phyloP scores from a whole-genome alignment of 306 rosid species.

The Pterocarpus macrocarpus region DNA sequence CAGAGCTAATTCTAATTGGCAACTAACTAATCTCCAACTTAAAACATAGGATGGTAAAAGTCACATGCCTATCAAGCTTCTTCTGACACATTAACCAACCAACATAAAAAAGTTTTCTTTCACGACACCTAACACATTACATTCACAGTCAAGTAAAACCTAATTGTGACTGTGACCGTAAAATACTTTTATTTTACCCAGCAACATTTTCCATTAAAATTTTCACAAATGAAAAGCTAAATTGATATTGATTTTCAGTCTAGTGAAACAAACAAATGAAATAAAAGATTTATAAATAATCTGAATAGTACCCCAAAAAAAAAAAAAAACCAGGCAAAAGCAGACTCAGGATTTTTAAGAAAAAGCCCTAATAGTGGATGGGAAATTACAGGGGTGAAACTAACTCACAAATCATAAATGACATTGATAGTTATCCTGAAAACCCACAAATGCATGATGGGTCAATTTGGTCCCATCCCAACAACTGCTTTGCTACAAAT shows the following conservation, averaged over 20 bases:
- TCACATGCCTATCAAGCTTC: slow-evolving; percentile 44
- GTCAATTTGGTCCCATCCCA: slow-evolving; percentile 90
- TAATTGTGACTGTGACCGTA: slow-evolving; percentile 56
- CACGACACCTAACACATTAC: slow-evolving; percentile 45
- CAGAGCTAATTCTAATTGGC: slow-evolving; percentile 30
- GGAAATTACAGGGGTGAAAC: slow-evolving; percentile 61
- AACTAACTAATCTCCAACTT: slow-evolving; percentile 21
- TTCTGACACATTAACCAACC: slow-evolving; percentile 66
- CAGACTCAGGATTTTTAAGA: not conserved
- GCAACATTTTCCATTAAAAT: not conserved
- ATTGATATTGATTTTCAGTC: no score
- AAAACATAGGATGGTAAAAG: slow-evolving; percentile 40
- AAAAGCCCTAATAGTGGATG: slow-evolving; percentile 47
- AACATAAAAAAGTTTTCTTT: slow-evolving; percentile 45
- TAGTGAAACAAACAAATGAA: no score
- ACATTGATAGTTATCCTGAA: slow-evolving; percentile 78
- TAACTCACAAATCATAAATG: slow-evolving; percentile 55
- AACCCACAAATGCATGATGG: slow-evolving; percentile 64
- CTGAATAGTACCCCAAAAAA: not conserved
- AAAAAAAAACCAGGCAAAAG: not conserved
- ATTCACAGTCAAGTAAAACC: slow-evolving; percentile 65
- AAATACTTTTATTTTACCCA: slow-evolving; percentile 37
- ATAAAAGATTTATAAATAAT: no score
- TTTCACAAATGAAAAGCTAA: not conserved
- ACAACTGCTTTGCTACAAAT: slow-evolving; percentile 64